Evolutionary conservation across 352 stramenopile species (phyloP).

Genomic region (Pythium coloratum): DNA sequence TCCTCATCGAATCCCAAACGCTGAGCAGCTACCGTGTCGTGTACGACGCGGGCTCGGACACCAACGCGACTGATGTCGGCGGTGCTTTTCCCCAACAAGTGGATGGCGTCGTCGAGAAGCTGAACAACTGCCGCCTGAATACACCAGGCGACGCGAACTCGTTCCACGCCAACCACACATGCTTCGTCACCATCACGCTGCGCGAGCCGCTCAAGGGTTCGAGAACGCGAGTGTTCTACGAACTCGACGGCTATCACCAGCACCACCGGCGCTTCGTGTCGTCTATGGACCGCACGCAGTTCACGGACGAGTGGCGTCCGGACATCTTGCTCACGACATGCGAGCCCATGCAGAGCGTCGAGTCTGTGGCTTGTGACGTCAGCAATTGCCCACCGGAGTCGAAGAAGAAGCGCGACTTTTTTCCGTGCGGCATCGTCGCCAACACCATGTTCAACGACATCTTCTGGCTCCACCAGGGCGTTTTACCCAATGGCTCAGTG

Average conservation of each 20-base stretch:
- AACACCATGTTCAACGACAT: constrained; percentile 89
- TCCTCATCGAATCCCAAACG: constrained; percentile 46
- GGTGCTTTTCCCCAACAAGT: constrained; percentile 30
- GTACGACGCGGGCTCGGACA: constrained; percentile 51
- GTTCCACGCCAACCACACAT: constrained; percentile 77
- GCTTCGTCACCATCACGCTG: constrained; percentile 62
- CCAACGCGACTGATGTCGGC: constrained; percentile 23
- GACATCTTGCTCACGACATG: constrained; percentile 43
- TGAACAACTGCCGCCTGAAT: constrained; percentile 57
- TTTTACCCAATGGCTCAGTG: constrained; percentile 39
- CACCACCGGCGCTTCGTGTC: constrained; percentile 75
- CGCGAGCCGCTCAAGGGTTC: constrained; percentile 36
- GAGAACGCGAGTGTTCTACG: constrained; percentile 58
- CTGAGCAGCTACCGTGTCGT: constrained; percentile 62
- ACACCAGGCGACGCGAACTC: constrained; percentile 43
- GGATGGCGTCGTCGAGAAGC: constrained; percentile 35
- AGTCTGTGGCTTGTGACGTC: constrained; percentile 41
- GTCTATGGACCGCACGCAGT: constrained; percentile 65
- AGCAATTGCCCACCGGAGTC: constrained; percentile 33
- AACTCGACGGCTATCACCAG: constrained; percentile 66
- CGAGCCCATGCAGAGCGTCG: constrained; percentile 43
- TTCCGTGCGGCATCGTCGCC: constrained; percentile 72
- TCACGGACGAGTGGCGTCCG: constrained; percentile 56
- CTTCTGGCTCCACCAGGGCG: constrained; percentile 71
- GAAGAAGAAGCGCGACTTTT: constrained; percentile 41